Base-by-base conservation (phyloP, 2,329 filamentous ascomycete species). In the Purpureocillium takamizusanense region DNA sequence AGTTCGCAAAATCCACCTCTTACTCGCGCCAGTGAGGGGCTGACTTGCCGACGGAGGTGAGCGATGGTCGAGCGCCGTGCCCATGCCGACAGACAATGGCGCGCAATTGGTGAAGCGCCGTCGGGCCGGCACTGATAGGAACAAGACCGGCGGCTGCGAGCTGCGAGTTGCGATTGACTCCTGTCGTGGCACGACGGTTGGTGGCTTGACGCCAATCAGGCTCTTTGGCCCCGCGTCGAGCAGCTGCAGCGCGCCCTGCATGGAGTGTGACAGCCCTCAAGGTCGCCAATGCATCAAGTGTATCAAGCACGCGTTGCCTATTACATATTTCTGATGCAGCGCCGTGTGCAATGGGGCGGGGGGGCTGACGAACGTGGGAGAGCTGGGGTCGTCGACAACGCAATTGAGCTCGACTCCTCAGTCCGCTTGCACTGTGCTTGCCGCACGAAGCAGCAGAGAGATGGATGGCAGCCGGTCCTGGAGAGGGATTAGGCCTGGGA, bases 201-300 rank as follows among this genome's bases (percentile, higher is more conserved):
- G 25, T 36, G 27, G 16, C 34, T 35, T 30, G 34, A 30, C 34
- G 27, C 25, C 27, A 30, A 36, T 18, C 34, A 36, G 36, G 18
- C 30, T 27, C 31, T 38, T 25, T 25, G 6, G 21, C 21, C 21
- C 21, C 21, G 21, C 21, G 30, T 14, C 36, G 29, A 37, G n/a
- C 14, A 18, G 30, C 36, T 33, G 32, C 37, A 35, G 31, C 8
- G 31, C 8, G 14, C 25, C 21, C 30, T 34, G 31, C 37, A 34
- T 34, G 23, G 15, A 17, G 31, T 35, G 37, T 38, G 37, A 16
- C n/a, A 31, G 37, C 37, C 25, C 29, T 8, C 16, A 28, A 18
- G 30, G 29, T 31, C 30, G 21, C 21, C 21, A 25, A 25, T 25
- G 21, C 21, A 25, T 10, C 21, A 10, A 25, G 21, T 25, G 21